A percentile compares a stretch with the other conserved stretches of the same genome.
Conservation (phyloP, 106 monocot species). For the Narthecium ossifragum region DNA sequence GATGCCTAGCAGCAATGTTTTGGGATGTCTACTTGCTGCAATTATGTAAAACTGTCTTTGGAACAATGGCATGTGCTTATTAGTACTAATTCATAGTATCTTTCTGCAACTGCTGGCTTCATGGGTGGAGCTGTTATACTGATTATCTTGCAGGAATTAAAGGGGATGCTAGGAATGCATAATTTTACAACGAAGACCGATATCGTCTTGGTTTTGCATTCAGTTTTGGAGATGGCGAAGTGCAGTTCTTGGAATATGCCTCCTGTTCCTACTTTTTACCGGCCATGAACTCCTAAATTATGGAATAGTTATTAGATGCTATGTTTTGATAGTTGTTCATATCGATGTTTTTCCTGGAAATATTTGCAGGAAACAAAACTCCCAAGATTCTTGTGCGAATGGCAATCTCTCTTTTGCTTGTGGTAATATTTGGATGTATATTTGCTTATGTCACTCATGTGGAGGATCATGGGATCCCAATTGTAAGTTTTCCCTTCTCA, state of each 20-base stretch:
- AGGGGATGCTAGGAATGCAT: conserved; percentile 52
- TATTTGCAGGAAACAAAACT: conserved; percentile 45
- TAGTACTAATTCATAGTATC: too few species aligned
- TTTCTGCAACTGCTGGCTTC: too few species aligned
- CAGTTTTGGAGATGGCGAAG: conserved; percentile 76
- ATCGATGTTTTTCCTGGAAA: too few species aligned
- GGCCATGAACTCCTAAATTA: background rate
- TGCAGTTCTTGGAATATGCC: conserved; percentile 47
- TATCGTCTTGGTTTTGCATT: conserved; percentile 40
- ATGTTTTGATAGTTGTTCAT: background rate
- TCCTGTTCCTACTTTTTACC: conserved; percentile 40
- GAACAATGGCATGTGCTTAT: too few species aligned
- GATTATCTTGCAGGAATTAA: conserved; percentile 60
- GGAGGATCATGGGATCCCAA: conserved; percentile 68
- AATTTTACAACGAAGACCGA: conserved; percentile 60
- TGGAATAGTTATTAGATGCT: too few species aligned
- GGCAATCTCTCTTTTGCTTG: conserved; percentile 50
- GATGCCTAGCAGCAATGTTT: too few species aligned
- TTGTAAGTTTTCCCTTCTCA: too few species aligned
- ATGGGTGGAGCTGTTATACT: conserved; percentile 58
- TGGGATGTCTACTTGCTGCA: too few species aligned
- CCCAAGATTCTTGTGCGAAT: conserved; percentile 67
- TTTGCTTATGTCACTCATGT: conserved; percentile 50
- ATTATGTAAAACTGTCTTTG: too few species aligned
- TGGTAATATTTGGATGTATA: conserved; percentile 57